A percentile compares a stretch with the other conserved stretches of the same genome.
These are phyloP conservation scores for Lenwebbia sp. DNA, from an alignment of 345 rosid species.

Conservation along the genomic window DNA sequence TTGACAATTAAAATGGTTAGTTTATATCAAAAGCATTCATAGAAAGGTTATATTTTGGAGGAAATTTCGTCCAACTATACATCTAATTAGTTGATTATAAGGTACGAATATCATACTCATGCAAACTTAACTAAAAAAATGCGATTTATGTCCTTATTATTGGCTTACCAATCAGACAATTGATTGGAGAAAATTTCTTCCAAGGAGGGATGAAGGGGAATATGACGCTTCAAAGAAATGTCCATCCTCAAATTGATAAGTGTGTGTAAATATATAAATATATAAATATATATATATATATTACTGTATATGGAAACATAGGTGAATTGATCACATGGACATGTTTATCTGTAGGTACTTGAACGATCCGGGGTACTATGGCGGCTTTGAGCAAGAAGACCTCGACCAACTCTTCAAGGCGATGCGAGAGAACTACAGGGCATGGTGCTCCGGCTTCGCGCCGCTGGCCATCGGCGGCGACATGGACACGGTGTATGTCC, in stretches of 20 bases:
- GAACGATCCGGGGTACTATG: slow-evolving; percentile 71
- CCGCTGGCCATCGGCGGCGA: slow-evolving; percentile 80
- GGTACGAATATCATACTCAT: background rate
- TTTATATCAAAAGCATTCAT: background rate
- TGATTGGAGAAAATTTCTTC: too few species aligned
- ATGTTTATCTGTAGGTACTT: slow-evolving; percentile 28
- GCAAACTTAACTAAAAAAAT: background rate
- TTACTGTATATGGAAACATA: too few species aligned
- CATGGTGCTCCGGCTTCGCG: slow-evolving; percentile 76
- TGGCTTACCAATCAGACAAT: background rate
- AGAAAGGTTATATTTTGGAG: background rate
- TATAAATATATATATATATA: too few species aligned
- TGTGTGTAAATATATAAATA: too few species aligned
- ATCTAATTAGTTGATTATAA: background rate
- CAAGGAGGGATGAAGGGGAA: background rate
- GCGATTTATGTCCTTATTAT: background rate
- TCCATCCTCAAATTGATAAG: too few species aligned
- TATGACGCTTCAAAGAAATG: background rate
- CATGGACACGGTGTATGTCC: slow-evolving; percentile 64
- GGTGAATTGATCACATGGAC: background rate
- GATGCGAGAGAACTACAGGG: slow-evolving; percentile 57
- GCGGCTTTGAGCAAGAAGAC: slow-evolving; percentile 78
- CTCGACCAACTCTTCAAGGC: slow-evolving; percentile 62
- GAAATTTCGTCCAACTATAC: background rate
- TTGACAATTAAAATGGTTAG: background rate